Conservation (phyloP, 2,329 filamentous ascomycete genomes). For the Penicillium thymicola region DNA sequence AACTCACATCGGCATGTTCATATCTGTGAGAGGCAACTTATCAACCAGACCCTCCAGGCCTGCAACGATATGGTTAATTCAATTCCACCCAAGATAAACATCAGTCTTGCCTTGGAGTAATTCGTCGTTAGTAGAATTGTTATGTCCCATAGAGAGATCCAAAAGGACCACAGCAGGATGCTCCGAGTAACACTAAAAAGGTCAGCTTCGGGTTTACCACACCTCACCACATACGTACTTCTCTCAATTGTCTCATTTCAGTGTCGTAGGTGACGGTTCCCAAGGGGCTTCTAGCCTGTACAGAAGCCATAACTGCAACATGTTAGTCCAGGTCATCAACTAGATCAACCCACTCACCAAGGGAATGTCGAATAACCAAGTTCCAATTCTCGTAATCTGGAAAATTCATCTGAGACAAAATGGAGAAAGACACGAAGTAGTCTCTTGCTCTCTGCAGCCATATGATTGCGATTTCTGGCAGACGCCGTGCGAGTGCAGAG, state of each 20-base stretch:
- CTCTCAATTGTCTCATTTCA: slow-evolving; percentile 59
- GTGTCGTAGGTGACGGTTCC: slow-evolving; percentile 53
- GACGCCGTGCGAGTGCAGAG: slow-evolving; percentile 51
- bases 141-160: slow-evolving; percentile 60
- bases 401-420: slow-evolving; percentile 48
- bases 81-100: not conserved
- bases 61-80: slow-evolving; percentile 22
- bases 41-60: slow-evolving; percentile 57
- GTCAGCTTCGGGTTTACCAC: not conserved
- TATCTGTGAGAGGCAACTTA: not conserved
- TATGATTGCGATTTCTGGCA: slow-evolving; percentile 55
- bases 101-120: slow-evolving; percentile 41
- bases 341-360: slow-evolving; percentile 46
- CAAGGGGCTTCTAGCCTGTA: slow-evolving; percentile 41
- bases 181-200: slow-evolving; percentile 45
- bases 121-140: slow-evolving; percentile 34
- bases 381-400: slow-evolving; percentile 63
- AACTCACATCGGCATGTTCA: slow-evolving; percentile 1
- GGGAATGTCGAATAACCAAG: slow-evolving; percentile 62
- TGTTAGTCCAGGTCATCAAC: slow-evolving; percentile 3
- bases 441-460: slow-evolving; percentile 72
- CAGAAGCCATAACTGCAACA: slow-evolving; percentile 27
- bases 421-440: slow-evolving; percentile 49
- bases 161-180: slow-evolving; percentile 65
- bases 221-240: slow-evolving; percentile 49